Base-by-base conservation (phyloP, 208 protist genomes). In the Vickermania ingenoplastis region DNA sequence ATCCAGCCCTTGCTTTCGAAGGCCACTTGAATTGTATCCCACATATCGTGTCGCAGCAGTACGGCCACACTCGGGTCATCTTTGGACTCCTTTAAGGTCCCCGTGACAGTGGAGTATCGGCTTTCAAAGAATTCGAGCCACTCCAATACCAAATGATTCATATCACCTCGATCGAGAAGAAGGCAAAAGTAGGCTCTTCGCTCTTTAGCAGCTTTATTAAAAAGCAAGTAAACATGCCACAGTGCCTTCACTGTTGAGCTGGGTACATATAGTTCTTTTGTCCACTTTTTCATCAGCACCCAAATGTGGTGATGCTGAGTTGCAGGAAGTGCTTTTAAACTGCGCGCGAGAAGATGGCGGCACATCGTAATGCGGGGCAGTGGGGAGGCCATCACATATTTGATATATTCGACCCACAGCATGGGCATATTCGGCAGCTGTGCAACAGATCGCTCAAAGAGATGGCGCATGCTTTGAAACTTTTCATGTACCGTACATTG, bases 291-390 rank as follows among this genome's bases (percentile, higher is more conserved):
- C 22, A 71, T 69, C 28, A 81, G 55, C 41, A 63, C 71, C 84
- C 87, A 94, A 17, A 94, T 63, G 30, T 69, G 78, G 45, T 83
- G 71, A 54, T 94, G 87, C 66, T 94, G 87, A 4, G 81, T 91
- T 4, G 73, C 54, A 3, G 87, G 87, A 21, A 94, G 75, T 2
- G 81, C 65, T 23, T 59, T 24, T 11, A 94, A 68, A 0, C 71
- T 68, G 3, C 74, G 63, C 25, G 53, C 59, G 26, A 91, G 71
- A 11, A 83, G 49, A 53, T 91, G 79, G 1, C 87, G 79, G 54
- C 57, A 54, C 53, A 89, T 85, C 2, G 76, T 87, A 57, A 91
- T 67, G 27, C 83, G 78, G 28, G 68, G 71, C 25, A 79, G 57
- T 21, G 61, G 51, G 13, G 73, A 49, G 5, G 51, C 58, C 63